Evolutionary conservation across 2,329 filamentous ascomycete species (phyloP).

Genomic region (Malbranchea zuffiana): DNA sequence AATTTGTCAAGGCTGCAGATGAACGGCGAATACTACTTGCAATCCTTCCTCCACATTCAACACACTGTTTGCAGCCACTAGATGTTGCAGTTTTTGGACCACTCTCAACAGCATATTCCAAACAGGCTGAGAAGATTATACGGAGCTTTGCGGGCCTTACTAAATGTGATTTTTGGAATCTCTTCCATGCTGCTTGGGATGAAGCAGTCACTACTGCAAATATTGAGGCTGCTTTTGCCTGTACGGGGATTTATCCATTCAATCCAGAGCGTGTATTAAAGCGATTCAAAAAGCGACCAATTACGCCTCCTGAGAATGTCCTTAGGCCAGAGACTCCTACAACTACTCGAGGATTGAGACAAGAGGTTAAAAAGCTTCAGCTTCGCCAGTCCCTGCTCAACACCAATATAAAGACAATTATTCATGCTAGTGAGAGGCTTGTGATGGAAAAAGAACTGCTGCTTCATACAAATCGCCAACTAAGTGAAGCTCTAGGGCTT

Average conservation of each 20-base stretch:
- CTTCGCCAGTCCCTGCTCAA: background rate
- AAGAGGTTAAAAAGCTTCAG: slow-evolving; percentile 3
- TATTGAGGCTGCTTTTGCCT: background rate
- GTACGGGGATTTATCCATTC: background rate
- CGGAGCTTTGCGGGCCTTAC: background rate
- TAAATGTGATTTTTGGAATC: slow-evolving; percentile 3
- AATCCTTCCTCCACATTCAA: slow-evolving; percentile 7
- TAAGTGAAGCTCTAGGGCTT: background rate
- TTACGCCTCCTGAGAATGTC: background rate
- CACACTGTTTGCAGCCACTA: slow-evolving; percentile 6
- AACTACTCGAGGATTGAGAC: background rate
- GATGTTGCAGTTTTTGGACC: slow-evolving; percentile 2
- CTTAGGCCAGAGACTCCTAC: background rate
- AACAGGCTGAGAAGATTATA: background rate
- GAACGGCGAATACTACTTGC: slow-evolving; percentile 3
- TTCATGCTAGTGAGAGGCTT: background rate
- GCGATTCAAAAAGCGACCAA: background rate
- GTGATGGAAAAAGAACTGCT: slow-evolving; percentile 3
- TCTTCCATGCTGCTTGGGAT: slow-evolving; percentile 1
- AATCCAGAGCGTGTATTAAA: background rate
- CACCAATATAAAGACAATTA: background rate
- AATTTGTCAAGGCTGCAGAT: slow-evolving; percentile 6
- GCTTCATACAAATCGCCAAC: background rate
- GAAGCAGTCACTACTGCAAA: slow-evolving; percentile 1
- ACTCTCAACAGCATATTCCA: slow-evolving; percentile 1